A percentile compares a stretch with the other conserved stretches of the same genome.
These are phyloP conservation scores for Solanum chmielewskii DNA, from an alignment of 257 asterid genomes.

Conservation along the genomic window DNA sequence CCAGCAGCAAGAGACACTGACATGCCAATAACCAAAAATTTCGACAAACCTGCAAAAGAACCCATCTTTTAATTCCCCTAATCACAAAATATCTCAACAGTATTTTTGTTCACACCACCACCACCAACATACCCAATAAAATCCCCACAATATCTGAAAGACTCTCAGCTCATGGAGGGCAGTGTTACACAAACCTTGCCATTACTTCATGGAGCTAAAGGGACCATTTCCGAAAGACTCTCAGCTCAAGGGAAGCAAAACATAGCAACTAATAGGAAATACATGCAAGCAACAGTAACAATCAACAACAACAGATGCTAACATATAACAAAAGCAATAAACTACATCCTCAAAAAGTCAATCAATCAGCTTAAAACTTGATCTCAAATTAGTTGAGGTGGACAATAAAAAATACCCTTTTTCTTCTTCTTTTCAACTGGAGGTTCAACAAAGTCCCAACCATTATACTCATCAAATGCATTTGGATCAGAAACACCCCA, in stretches of 20 bases:
- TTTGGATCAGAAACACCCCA: slow-evolving; percentile 35
- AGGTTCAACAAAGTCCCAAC: slow-evolving; percentile 59
- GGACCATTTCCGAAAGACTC: background rate
- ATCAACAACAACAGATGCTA: background rate
- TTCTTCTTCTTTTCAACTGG: slow-evolving; percentile 12
- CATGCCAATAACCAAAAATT: slow-evolving; percentile 38
- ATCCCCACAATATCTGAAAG: background rate
- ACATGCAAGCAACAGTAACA: background rate
- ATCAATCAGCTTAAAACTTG: background rate
- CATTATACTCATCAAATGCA: slow-evolving; percentile 49
- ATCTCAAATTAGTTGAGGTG: background rate
- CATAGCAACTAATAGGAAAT: background rate
- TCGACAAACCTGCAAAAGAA: slow-evolving; percentile 29
- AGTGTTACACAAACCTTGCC: background rate
- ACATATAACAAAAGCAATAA: background rate
- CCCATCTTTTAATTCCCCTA: slow-evolving; percentile 3
- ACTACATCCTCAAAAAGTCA: background rate
- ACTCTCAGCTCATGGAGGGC: no score
- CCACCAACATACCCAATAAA: background rate
- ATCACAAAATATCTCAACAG: background rate
- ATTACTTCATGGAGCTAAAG: background rate
- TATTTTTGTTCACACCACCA: background rate
- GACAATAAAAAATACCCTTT: background rate
- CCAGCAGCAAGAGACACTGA: slow-evolving; percentile 52
- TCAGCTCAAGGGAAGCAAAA: background rate